A percentile compares a stretch with the other conserved stretches of the same genome.
These are phyloP conservation scores for Ophiostoma perfectum DNA, from an alignment of 2,329 filamentous ascomycete genomes.

Conservation along the genomic window DNA sequence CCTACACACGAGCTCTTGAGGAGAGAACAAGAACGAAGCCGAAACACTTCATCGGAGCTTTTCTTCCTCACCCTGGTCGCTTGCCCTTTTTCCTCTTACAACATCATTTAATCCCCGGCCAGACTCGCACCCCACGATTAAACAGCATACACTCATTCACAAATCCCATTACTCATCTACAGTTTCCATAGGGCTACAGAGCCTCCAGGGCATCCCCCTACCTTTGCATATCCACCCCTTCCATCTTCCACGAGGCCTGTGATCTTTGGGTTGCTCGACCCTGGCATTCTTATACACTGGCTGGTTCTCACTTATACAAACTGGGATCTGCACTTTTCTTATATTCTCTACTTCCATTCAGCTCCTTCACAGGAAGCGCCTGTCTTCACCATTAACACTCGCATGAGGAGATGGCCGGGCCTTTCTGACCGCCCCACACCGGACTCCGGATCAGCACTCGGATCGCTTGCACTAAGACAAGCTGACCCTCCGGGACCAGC, in stretches of 20 bases:
- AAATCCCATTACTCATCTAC: neutral
- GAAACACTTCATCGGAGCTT: neutral
- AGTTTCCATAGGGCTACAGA: neutral
- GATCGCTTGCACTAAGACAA: neutral
- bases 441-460: neutral
- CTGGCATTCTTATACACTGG: neutral
- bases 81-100: slow-evolving; percentile 5
- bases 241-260: neutral
- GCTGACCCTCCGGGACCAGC: slow-evolving; percentile 1
- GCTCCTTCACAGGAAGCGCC: neutral
- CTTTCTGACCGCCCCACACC: slow-evolving; percentile 19
- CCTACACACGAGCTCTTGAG: neutral
- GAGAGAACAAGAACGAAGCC: neutral
- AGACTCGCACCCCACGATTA: neutral
- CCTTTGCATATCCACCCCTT: neutral
- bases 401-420: slow-evolving; percentile 23
- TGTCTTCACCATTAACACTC: neutral
- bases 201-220: neutral
- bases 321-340: neutral
- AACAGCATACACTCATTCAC: neutral
- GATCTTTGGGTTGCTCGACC: neutral
- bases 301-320: neutral
- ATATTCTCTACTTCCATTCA: neutral
- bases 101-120: neutral
- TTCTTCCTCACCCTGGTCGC: neutral